These are phyloP conservation scores for Microstegium vimineum DNA, from an alignment of 176 grass and related monocot genomes.

Conservation along the genomic window DNA sequence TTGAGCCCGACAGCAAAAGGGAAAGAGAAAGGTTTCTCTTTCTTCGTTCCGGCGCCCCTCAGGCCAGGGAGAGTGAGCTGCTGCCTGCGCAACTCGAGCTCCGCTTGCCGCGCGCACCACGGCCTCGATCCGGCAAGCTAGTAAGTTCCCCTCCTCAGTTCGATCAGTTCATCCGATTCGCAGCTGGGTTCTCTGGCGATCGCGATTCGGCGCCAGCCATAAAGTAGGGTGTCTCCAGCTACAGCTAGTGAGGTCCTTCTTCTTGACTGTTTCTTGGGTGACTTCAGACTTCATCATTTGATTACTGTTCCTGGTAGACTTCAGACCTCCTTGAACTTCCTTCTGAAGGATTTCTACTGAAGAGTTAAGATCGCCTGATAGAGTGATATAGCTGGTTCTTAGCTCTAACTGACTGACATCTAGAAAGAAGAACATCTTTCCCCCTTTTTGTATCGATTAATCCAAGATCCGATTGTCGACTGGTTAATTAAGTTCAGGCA, in stretches of 20 bases:
- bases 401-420: neutral
- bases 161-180: neutral
- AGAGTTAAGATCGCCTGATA: conserved; percentile 1
- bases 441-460: neutral
- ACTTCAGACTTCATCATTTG: neutral
- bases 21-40: neutral
- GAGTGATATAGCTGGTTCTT: neutral
- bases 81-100: conserved; percentile 26
- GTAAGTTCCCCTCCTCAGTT: conserved; percentile 20
- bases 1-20: conserved; percentile 14
- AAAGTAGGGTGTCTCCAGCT: neutral
- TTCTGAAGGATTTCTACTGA: neutral
- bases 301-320: neutral
- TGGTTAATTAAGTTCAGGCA: neutral
- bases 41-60: conserved; percentile 9
- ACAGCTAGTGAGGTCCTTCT: neutral
- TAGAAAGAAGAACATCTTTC: neutral
- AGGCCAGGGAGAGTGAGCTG: conserved; percentile 35
- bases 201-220: neutral
- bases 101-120: conserved; percentile 21
- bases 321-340: neutral
- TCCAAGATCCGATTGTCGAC: conserved; percentile 15
- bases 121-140: conserved; percentile 26
- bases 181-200: neutral
- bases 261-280: neutral